Percentiles rank a stretch among this genome's conserved stretches.
These are phyloP conservation scores for Blastomyces parvus DNA, from an alignment of 2,329 filamentous ascomycete species.

Conservation along the genomic window DNA sequence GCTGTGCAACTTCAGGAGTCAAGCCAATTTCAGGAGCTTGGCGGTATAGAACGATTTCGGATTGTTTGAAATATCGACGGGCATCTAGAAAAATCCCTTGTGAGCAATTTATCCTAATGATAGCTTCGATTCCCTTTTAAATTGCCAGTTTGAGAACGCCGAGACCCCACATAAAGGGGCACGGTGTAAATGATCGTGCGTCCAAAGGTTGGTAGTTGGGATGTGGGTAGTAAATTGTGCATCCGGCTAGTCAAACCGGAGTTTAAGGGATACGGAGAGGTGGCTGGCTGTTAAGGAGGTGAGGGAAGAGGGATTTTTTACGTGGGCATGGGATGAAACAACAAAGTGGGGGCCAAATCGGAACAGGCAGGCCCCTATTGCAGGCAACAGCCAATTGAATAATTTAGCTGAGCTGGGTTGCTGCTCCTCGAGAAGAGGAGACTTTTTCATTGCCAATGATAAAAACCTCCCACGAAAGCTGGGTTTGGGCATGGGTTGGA, in stretches of 20 bases:
- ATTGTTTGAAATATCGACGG: conserved; percentile 96
- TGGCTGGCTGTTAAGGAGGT: not conserved
- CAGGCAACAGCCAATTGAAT: not conserved
- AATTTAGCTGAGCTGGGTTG: not conserved
- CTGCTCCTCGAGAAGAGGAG: not conserved
- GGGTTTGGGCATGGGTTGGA: not conserved
- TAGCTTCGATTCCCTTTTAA: not conserved
- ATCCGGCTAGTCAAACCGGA: not conserved
- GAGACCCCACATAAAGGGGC: not conserved
- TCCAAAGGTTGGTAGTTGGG: not conserved
- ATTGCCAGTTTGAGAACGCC: not conserved
- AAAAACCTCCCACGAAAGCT: not conserved
- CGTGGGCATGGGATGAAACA: not conserved
- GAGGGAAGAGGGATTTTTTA: not conserved
- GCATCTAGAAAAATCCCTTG: conserved; percentile 54
- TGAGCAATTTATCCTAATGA: not conserved
- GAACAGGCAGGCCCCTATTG: not conserved
- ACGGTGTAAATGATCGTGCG: not conserved
- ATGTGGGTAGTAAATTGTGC: not conserved
- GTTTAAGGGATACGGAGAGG: not conserved
- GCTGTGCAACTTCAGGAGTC: conserved; percentile 34
- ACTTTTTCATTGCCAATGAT: not conserved
- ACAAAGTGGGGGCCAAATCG: not conserved
- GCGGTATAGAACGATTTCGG: conserved; percentile 91
- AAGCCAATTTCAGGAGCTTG: conserved; percentile 48